phyloP scores from a whole-genome alignment of 495 filamentous ascomycete genomes.

The Delitschia confertaspora region DNA sequence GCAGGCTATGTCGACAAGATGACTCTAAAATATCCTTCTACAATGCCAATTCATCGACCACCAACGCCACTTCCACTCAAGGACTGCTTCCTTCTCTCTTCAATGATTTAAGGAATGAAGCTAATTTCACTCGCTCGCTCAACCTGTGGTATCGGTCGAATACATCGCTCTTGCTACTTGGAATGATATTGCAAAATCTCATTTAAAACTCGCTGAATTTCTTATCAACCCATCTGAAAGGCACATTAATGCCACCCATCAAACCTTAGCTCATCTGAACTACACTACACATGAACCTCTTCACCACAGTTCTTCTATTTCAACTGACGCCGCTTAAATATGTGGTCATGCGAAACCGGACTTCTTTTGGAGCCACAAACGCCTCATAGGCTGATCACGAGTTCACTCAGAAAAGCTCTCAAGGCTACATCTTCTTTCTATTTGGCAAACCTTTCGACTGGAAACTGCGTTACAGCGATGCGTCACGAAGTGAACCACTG shows the following conservation, averaged over 20 bases:
- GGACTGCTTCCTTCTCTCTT: too few relatives aligned
- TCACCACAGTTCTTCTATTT: neutral
- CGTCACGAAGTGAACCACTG: conserved; percentile 29
- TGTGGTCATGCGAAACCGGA: neutral
- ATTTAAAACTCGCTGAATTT: conserved; percentile 3
- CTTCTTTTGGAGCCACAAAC: conserved; percentile 13
- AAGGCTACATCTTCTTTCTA: conserved; percentile 27
- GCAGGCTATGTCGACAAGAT: conserved; percentile 8
- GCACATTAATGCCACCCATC: conserved; percentile 1
- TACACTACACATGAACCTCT: neutral
- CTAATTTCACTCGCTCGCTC: neutral
- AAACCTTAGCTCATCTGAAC: conserved; percentile 3
- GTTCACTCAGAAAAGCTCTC: conserved; percentile 6
- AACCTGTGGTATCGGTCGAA: neutral
- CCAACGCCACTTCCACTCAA: too few relatives aligned
- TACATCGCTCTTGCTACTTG: conserved; percentile 1
- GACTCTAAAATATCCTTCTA: neutral
- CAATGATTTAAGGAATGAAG: too few relatives aligned
- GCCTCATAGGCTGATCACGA: conserved; percentile 11
- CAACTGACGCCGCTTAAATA: neutral
- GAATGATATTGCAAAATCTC: conserved; percentile 6
- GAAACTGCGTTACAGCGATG: conserved; percentile 26
- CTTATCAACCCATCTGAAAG: conserved; percentile 5
- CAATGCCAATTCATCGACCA: neutral
- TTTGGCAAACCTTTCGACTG: conserved; percentile 26